Conservation (phyloP, 2,329 filamentous ascomycete species). For the Stemphylium lycopersici region DNA sequence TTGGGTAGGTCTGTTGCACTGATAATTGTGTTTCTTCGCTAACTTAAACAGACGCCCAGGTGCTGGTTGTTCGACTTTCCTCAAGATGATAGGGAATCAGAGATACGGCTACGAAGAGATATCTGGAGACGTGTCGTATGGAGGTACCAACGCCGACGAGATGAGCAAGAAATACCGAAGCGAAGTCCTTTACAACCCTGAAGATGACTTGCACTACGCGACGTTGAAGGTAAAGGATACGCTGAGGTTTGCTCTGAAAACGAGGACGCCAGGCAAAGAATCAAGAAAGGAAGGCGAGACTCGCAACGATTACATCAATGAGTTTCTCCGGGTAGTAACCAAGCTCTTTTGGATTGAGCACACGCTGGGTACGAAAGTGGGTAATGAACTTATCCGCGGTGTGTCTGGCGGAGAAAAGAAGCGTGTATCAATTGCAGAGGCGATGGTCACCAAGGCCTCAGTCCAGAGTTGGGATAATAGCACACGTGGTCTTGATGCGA, state of each 20-base stretch:
- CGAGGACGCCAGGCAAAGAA: conserved; percentile 68
- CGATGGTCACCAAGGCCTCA: conserved; percentile 52
- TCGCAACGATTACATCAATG: conserved; percentile 64
- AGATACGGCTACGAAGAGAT: conserved; percentile 65
- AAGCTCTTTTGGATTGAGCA: conserved; percentile 75
- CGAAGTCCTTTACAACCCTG: conserved; percentile 75
- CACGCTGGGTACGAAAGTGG: conserved; percentile 74
- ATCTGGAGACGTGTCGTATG: conserved; percentile 61
- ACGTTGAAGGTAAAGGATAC: conserved; percentile 79
- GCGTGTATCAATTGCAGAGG: conserved; percentile 57
- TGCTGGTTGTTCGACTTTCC: conserved; percentile 71
- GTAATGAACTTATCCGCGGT: conserved; percentile 75
- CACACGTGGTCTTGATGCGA: conserved; percentile 74
- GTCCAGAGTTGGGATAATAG: conserved; percentile 62
- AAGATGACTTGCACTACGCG: conserved; percentile 78
- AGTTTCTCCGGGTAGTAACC: conserved; percentile 71
- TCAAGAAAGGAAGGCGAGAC: conserved; percentile 67
- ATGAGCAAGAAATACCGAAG: conserved; percentile 67
- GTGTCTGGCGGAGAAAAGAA: conserved; percentile 57
- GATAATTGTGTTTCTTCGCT: neutral
- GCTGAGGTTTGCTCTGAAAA: conserved; percentile 72
- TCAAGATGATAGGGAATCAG: conserved; percentile 72
- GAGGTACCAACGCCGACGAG: conserved; percentile 59
- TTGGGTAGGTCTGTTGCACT: conserved; percentile 53
- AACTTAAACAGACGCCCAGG: conserved; percentile 58